Conservation (phyloP, 768 basidiomycete species). For the Cantharellus cinnabarinus region DNA sequence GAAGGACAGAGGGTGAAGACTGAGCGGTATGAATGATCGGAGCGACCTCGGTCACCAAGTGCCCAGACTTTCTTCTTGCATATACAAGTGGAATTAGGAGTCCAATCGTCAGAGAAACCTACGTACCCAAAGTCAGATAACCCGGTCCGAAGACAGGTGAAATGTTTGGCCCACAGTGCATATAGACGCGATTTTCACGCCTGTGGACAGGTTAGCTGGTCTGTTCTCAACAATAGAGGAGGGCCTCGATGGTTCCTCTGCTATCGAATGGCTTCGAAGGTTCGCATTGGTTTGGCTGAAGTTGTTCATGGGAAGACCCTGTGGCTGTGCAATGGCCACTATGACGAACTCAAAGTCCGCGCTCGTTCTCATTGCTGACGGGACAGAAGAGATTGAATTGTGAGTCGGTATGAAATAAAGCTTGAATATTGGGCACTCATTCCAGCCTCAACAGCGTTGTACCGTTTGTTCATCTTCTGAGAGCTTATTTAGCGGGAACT, state of each 20-base stretch:
- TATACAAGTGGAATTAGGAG: neutral
- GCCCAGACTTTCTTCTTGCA: neutral
- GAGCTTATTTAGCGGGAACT: neutral
- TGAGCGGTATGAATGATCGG: neutral
- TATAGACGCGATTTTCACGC: neutral
- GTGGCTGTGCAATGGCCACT: neutral
- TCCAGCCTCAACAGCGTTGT: neutral
- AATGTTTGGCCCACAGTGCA: neutral
- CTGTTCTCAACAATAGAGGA: neutral
- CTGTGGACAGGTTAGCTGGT: neutral
- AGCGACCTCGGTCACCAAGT: neutral
- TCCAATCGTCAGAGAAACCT: neutral
- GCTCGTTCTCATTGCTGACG: conserved; percentile 54
- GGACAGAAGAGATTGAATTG: conserved; percentile 86
- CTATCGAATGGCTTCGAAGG: neutral
- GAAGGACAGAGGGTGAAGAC: neutral
- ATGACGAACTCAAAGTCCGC: conserved; percentile 22
- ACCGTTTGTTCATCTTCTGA: neutral
- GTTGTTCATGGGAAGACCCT: neutral
- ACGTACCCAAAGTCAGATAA: neutral
- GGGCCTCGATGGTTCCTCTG: neutral
- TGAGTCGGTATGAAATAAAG: conserved; percentile 17
- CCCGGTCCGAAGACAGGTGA: neutral
- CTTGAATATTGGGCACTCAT: neutral
- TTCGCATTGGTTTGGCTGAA: neutral